Evolutionary conservation across 148 eudicot genomes (phyloP).

Genomic region (Rhododendron mucronatum): DNA sequence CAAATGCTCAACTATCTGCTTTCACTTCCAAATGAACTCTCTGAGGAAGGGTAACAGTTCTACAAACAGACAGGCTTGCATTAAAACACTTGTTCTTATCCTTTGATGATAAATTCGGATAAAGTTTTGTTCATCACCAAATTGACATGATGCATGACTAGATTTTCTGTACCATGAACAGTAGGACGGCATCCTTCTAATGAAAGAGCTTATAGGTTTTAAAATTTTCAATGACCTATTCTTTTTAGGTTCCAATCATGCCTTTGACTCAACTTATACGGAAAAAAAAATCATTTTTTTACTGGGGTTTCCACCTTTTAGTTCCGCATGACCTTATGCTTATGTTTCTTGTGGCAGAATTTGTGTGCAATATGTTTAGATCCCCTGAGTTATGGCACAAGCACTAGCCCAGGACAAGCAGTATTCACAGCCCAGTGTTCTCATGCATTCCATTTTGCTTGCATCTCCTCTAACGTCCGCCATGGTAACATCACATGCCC

Average conservation of each 20-base stretch:
- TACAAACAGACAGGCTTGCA: background rate
- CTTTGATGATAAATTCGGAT: background rate
- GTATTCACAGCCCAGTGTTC: slow-evolving; percentile 86
- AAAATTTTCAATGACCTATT: background rate
- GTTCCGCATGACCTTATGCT: slow-evolving; percentile 1
- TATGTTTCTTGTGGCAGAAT: slow-evolving; percentile 39
- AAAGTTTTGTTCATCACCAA: background rate
- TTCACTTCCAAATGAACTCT: background rate
- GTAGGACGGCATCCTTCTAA: background rate
- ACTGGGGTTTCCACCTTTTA: background rate
- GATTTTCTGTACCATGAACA: background rate
- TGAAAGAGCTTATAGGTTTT: background rate
- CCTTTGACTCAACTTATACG: background rate
- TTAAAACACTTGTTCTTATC: background rate
- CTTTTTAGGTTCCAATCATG: background rate
- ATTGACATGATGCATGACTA: background rate
- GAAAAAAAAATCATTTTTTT: too few species aligned
- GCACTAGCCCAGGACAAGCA: slow-evolving; percentile 64
- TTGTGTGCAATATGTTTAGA: slow-evolving; percentile 79
- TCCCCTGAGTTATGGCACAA: slow-evolving; percentile 44
- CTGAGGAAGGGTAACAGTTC: background rate
- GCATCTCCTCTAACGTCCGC: slow-evolving; percentile 83
- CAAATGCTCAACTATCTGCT: background rate
- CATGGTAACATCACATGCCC: slow-evolving; percentile 87
- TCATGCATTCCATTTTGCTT: slow-evolving; percentile 75